Base-by-base conservation (phyloP, 768 basidiomycete species). In the Suillus subaureus region DNA sequence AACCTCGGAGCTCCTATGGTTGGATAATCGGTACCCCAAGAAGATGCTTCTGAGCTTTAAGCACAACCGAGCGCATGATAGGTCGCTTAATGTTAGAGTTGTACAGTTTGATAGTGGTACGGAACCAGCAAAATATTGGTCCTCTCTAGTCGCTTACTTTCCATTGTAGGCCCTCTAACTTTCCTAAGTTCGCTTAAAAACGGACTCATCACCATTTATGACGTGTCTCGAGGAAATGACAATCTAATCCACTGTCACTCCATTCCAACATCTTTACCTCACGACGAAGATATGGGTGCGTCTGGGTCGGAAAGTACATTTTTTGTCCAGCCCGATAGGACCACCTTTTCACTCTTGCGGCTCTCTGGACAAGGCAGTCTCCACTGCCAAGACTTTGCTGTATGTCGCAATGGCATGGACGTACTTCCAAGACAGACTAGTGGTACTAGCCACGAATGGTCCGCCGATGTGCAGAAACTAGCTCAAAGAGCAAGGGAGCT, bases 1-100 rank as follows among this genome's bases (percentile, higher is more conserved):
- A 1, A 93, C 90, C 1, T 79, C 78, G 1, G 82, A 89, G 54
- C 69, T 93, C 18, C 68, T 89, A 16, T 94, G 92, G 92, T 73
- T 93, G 35, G 92, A 94, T 70, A 77, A 81, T 35, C 84, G 92
- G 39, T 84, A 81, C 69, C 75, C 82, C n/a, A 72, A 72, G 28
- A 85, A 78, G 65, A 89, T 91, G 7, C 71, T 93, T 4, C 68
- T 94, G 11, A 85, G 83, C 4, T 84, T 84, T 68, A 85, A 82
- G 62, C 92, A 94, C 73, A 78, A 81, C 57, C 81, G 91, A 23
- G 79, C 82, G 43, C 82, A 77, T 57, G 92, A 94, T 72, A 82
- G 86, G 23, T 86, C 85, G 4, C 80, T 93, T 21, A 75, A 78
- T 54, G 73, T 79, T 0, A 70, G 76, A 5, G 86, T 84, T 8